Evolutionary conservation across 192 early-diverging fungal genomes (phyloP).

Genomic region (Gaertneriomyces semiglobifer): DNA sequence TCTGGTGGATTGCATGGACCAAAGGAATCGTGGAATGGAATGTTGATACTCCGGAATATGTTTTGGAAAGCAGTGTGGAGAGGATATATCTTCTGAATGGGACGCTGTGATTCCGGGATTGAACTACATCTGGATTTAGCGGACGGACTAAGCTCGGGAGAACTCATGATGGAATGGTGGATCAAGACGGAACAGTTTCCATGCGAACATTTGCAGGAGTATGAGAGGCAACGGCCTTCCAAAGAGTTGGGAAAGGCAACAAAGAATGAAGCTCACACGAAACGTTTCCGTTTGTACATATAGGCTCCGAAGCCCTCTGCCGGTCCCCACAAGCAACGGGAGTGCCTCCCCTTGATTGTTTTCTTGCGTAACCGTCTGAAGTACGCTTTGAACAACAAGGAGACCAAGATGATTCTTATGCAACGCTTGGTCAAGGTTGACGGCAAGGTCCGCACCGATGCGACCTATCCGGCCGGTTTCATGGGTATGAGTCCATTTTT

Average conservation of each 20-base stretch:
- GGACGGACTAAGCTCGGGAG: not conserved
- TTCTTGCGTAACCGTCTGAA: conserved; percentile 99
- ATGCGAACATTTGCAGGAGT: not conserved
- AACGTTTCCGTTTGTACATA: not conserved
- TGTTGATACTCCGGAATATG: no score
- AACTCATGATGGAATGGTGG: not conserved
- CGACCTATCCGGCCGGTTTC: conserved; percentile 95
- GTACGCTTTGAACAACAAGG: conserved; percentile 97
- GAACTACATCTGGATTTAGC: no score
- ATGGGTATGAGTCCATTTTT: conserved; percentile 68
- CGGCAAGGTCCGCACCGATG: conserved; percentile 95
- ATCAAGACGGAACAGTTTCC: not conserved
- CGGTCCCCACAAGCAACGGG: conserved; percentile 99
- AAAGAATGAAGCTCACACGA: not conserved
- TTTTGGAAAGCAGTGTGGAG: no score
- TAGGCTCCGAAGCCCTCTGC: conserved; percentile 89
- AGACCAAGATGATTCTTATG: conserved; percentile 94
- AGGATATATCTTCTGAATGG: no score
- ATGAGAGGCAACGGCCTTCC: not conserved
- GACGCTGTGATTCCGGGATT: no score
- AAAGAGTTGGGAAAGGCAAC: not conserved
- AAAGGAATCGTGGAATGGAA: no score
- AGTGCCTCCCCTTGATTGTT: conserved; percentile 95
- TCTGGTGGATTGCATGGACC: no score
- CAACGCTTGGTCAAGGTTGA: conserved; percentile 99